A percentile compares a stretch with the other conserved stretches of the same genome.
Evolutionary conservation across 2,329 filamentous ascomycete genomes (phyloP).

Genomic region (Rachicladosporium sp.): DNA sequence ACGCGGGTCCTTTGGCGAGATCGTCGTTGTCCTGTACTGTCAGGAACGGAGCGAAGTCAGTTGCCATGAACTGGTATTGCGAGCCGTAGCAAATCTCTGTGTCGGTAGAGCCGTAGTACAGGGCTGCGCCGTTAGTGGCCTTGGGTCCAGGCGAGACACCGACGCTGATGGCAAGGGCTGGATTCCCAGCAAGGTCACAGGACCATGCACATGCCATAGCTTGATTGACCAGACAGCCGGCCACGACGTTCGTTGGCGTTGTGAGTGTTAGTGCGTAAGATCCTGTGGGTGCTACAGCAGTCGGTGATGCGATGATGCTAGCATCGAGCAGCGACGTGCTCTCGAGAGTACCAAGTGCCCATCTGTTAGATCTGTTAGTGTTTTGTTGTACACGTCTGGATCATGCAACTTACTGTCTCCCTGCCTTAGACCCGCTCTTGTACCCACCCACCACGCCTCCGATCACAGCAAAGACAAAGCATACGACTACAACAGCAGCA

Average conservation of each 20-base stretch:
- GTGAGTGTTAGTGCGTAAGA: constrained; percentile 43
- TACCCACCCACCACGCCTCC: constrained; percentile 25
- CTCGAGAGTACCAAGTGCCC: too few species aligned
- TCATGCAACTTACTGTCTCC: constrained; percentile 12
- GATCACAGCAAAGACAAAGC: constrained; percentile 22
- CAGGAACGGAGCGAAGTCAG: constrained; percentile 31
- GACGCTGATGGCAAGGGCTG: constrained; percentile 19
- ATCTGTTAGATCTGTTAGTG: too few species aligned
- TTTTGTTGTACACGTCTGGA: too few species aligned
- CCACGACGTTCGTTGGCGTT: constrained; percentile 37
- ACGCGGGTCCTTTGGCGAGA: constrained; percentile 45
- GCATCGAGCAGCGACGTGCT: constrained; percentile 21
- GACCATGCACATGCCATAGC: constrained; percentile 49
- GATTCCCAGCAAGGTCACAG: constrained; percentile 38
- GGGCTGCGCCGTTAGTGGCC: constrained; percentile 15
- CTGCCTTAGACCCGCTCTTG: constrained; percentile 13
- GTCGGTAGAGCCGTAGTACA: constrained; percentile 17
- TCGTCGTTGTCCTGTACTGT: constrained; percentile 48
- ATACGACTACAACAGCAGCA: constrained; percentile 15
- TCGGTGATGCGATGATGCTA: constrained; percentile 35
- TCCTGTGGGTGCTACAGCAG: constrained; percentile 42
- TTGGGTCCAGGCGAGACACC: constrained; percentile 9
- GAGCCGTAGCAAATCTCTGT: constrained; percentile 44
- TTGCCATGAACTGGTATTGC: constrained; percentile 39
- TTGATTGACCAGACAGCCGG: constrained; percentile 45